Evolutionary conservation across 2,329 filamentous ascomycete genomes (phyloP), one percentile per base, ranked within the genome.

Genomic region (Colletotrichum truncatum): DNA sequence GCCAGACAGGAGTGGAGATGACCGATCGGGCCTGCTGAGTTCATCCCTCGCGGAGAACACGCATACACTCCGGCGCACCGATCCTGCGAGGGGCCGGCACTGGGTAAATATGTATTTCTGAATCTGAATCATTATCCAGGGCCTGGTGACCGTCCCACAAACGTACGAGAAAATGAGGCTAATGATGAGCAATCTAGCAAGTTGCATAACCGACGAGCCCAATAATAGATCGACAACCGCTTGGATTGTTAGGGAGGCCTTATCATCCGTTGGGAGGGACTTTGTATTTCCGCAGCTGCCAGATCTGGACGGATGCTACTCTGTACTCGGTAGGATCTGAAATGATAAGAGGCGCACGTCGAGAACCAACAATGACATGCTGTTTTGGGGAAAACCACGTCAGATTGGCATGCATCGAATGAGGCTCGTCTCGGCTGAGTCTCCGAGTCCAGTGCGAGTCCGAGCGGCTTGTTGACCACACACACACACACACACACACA

Each of bases 281-380:
- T 48, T 32, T 30, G 41, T 18, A 25, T 28, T 12, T 62, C 9
- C 21, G 43, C 46, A 64, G 48, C 63, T 62, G 25, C 63, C 57
- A 21, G 26, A 55, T 66, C 34, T 43, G 49, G 63, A 52, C 21
- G 10, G 6, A 34, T 32, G 41, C n/a, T n/a, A n/a, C n/a, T n/a
- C n/a, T n/a, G n/a, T n/a, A 34, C n/a, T n/a, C n/a, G n/a, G 18
- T n/a, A 57, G 30, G 18, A 55, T 30, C 36, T 45, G 25, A 43
- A 25, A 4, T 21, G 55, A 59, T 59, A 51, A 59, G 55, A 49
- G 54, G 53, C 28, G 36, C 36, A 54, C n/a, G 25, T 39, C 32
- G 51, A 41, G 16, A 26, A 25, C 32, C 28, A 55, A 55, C 52
- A 23, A 39, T 10, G 38, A 32, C 14, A 46, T 39, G 54, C 28